These are phyloP conservation scores for Pharnaceum exiguum DNA, from an alignment of 148 eudicot species.

Conservation along the genomic window DNA sequence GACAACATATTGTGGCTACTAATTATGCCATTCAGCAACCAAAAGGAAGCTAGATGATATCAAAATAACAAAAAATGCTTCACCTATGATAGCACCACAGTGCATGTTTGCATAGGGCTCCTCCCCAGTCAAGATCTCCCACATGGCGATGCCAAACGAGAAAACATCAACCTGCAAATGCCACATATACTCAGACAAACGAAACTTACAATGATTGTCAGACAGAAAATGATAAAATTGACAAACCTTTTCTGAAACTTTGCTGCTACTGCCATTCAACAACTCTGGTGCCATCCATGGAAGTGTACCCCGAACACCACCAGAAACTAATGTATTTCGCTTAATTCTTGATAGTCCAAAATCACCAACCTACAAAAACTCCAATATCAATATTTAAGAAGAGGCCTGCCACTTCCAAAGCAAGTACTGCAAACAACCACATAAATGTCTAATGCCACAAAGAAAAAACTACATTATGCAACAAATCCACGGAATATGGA, in stretches of 20 bases:
- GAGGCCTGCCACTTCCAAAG: too few relatives aligned
- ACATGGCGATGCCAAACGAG: slow-evolving; percentile 86
- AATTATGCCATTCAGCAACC: background rate
- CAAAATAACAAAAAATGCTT: background rate
- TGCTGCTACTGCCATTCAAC: slow-evolving; percentile 82
- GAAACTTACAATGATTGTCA: background rate
- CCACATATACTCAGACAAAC: slow-evolving; percentile 2
- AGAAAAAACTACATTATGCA: too few relatives aligned
- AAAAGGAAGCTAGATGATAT: background rate
- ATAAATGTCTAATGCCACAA: too few relatives aligned
- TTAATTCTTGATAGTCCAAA: slow-evolving; percentile 95
- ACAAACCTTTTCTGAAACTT: slow-evolving; percentile 86
- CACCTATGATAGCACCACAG: slow-evolving; percentile 96
- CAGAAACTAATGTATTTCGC: slow-evolving; percentile 90
- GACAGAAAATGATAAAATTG: background rate
- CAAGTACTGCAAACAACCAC: too few relatives aligned
- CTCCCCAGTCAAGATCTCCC: slow-evolving; percentile 93
- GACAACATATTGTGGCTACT: too few relatives aligned
- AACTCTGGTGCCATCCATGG: slow-evolving; percentile 99
- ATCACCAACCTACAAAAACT: slow-evolving; percentile 75
- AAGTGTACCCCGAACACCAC: slow-evolving; percentile 95
- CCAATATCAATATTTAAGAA: slow-evolving; percentile 5
- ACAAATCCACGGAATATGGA: too few relatives aligned
- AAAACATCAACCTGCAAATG: slow-evolving; percentile 88
- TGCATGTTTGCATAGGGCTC: slow-evolving; percentile 97